These are phyloP conservation scores for Cadophora gregata DNA, from an alignment of 2,329 filamentous ascomycete species.

Conservation along the genomic window DNA sequence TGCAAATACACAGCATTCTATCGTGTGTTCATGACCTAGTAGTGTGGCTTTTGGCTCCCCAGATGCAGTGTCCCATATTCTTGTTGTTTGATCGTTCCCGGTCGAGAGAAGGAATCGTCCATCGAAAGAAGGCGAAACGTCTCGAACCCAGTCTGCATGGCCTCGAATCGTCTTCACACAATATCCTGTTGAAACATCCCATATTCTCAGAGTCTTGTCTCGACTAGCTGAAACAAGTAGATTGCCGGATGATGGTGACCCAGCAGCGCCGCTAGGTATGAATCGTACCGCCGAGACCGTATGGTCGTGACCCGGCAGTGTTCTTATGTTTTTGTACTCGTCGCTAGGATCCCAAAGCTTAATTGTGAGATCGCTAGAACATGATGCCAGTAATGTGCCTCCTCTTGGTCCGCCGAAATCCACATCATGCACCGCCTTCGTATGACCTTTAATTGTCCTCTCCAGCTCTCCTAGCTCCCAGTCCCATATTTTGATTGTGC, in stretches of 20 bases:
- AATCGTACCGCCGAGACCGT: constrained; percentile 89
- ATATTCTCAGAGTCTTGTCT: constrained; percentile 84
- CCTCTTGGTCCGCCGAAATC: constrained; percentile 89
- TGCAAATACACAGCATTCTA: constrained; percentile 87
- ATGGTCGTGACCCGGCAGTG: constrained; percentile 89
- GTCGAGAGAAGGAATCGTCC: constrained; percentile 83
- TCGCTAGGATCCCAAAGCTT: constrained; percentile 93
- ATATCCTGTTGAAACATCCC: constrained; percentile 93
- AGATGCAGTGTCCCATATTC: constrained; percentile 82
- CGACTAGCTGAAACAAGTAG: constrained; percentile 85
- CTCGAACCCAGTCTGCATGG: constrained; percentile 89
- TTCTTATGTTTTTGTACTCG: constrained; percentile 95
- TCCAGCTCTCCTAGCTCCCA: constrained; percentile 94
- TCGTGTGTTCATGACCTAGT: constrained; percentile 83
- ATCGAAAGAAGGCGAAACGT: constrained; percentile 81
- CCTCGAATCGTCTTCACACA: constrained; percentile 89
- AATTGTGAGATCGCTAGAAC: constrained; percentile 86
- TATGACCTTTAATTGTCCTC: constrained; percentile 89
- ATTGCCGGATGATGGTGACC: constrained; percentile 80
- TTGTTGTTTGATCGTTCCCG: constrained; percentile 80
- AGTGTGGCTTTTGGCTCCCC: constrained; percentile 80
- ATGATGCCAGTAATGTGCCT: constrained; percentile 72
- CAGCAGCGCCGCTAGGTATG: constrained; percentile 81
- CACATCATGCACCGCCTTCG: constrained; percentile 84
- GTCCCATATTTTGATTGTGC: constrained; percentile 96